A percentile compares a stretch with the other conserved stretches of the same genome.
Evolutionary conservation across 2,329 filamentous ascomycete genomes (phyloP).

Genomic region (Fusarium tuaranense): DNA sequence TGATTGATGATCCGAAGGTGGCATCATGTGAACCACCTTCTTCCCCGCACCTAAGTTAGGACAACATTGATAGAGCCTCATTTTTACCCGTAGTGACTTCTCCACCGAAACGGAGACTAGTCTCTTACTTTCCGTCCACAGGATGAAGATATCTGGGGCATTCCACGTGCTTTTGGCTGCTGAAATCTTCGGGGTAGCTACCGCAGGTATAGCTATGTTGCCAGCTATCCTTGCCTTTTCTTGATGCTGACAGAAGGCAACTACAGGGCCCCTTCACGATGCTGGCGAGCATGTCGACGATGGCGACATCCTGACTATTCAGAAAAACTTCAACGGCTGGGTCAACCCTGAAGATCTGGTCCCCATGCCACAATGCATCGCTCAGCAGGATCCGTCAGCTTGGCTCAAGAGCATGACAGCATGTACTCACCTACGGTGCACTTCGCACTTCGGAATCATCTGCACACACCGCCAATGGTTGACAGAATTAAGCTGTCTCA

Average conservation of each 20-base stretch:
- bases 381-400: constrained; percentile 16
- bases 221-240: not conserved
- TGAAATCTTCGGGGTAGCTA: not conserved
- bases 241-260: not conserved
- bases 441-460: constrained; percentile 18
- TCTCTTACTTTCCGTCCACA: not conserved
- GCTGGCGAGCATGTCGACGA: not conserved
- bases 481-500: constrained; percentile 29
- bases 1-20: not conserved
- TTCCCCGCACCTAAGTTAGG: not conserved
- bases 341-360: constrained; percentile 25
- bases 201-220: not conserved
- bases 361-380: constrained; percentile 33
- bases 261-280: not conserved
- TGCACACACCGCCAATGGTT: constrained; percentile 33
- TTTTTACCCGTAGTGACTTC: not conserved
- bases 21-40: not conserved
- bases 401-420: constrained; percentile 29
- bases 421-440: constrained; percentile 27
- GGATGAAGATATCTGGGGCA: not conserved
- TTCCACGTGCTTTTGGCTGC: not conserved
- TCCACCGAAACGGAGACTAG: not conserved
- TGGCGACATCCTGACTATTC: not conserved
- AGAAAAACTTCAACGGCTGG: constrained; percentile 14
- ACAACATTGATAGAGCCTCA: not conserved